phyloP scores from a whole-genome alignment of 1,139 yeast genomes.

The Geotrichum macrosporum region DNA sequence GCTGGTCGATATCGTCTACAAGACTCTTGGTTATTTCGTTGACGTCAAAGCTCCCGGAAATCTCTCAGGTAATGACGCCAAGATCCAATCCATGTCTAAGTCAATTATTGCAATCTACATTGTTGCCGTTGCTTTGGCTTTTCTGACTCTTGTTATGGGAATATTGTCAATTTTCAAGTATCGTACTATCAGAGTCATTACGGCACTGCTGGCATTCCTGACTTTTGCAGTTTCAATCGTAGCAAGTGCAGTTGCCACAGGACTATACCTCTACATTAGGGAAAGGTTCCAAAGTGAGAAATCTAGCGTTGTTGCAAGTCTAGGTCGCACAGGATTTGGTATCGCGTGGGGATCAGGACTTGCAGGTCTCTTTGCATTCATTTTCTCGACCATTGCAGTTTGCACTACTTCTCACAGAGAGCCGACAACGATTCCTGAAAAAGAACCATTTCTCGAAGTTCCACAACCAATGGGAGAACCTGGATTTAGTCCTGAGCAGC shows the following conservation, averaged over 20 bases:
- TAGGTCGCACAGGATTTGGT: not conserved
- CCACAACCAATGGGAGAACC: too few relatives aligned
- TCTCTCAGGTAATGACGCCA: not conserved
- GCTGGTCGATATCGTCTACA: constrained; percentile 7
- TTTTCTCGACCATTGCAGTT: not conserved
- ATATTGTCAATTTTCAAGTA: not conserved
- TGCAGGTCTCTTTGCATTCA: not conserved
- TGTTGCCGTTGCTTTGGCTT: not conserved
- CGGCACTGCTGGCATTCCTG: not conserved
- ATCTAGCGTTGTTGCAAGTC: not conserved
- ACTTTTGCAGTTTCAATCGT: not conserved
- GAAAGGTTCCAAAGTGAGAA: not conserved
- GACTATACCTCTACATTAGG: not conserved
- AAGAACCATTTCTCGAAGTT: not conserved
- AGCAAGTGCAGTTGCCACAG: not conserved
- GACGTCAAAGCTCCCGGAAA: constrained; percentile 7
- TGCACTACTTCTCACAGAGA: not conserved
- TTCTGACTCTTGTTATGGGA: not conserved
- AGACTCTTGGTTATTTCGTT: constrained; percentile 3
- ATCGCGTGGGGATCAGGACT: not conserved
- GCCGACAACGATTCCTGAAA: not conserved
- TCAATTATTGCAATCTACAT: not conserved
- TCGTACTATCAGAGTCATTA: not conserved
- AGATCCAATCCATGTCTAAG: not conserved
- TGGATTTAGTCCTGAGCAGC: too few relatives aligned